Percentiles rank a stretch among this genome's conserved stretches.
Conservation (phyloP, 768 basidiomycete genomes). For the Pisolithus orientalis region DNA sequence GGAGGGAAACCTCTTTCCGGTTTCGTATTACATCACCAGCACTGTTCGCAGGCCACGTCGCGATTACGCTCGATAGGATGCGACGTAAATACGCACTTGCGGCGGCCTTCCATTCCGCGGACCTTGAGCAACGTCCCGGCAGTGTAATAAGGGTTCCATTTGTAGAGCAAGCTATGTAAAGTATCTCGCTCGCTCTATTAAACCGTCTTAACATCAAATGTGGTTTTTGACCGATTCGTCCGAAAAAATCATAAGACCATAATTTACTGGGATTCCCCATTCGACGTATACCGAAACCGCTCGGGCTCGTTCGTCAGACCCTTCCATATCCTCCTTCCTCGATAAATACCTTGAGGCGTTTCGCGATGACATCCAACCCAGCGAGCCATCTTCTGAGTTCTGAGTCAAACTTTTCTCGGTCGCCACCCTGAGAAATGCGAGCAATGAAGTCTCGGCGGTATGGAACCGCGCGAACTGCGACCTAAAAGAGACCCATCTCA, state of each 20-base stretch:
- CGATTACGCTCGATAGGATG: not conserved
- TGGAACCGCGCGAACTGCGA: constrained; percentile 59
- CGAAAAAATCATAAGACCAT: not conserved
- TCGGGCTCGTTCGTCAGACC: constrained; percentile 29
- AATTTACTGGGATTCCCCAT: constrained; percentile 12
- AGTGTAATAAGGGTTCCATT: not conserved
- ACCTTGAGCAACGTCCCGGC: not conserved
- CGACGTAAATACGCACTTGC: not conserved
- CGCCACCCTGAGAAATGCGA: constrained; percentile 56
- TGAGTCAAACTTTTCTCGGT: constrained; percentile 49
- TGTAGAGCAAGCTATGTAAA: not conserved
- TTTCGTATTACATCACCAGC: not conserved
- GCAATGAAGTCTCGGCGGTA: constrained; percentile 58
- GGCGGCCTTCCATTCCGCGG: not conserved
- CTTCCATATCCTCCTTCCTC: constrained; percentile 52
- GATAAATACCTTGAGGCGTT: constrained; percentile 48
- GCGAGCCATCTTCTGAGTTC: constrained; percentile 59
- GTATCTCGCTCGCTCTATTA: not conserved
- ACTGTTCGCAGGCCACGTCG: too few relatives aligned
- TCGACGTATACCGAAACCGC: constrained; percentile 1
- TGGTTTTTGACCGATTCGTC: not conserved
- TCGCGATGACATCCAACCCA: constrained; percentile 52
- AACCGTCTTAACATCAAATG: not conserved
- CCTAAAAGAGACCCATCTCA: constrained; percentile 24
- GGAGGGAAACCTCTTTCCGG: not conserved